Conservation (phyloP, 768 basidiomycete species). For the Podaxis sp. region DNA sequence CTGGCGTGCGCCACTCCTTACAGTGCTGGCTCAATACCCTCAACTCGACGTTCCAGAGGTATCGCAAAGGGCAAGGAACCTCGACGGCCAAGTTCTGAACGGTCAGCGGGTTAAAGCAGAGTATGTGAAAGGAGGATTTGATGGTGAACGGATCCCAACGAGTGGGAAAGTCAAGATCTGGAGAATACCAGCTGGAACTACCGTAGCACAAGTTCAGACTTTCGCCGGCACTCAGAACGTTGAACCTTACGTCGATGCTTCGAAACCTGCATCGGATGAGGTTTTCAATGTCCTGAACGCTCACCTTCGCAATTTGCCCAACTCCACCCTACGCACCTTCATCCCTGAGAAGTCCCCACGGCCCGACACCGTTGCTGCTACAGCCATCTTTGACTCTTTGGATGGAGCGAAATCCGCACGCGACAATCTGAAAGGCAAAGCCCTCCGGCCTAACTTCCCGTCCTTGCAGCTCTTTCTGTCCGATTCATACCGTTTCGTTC, state of each 20-base stretch:
- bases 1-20: slow-evolving; percentile 48
- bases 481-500: slow-evolving; percentile 49
- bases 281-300: slow-evolving; percentile 12
- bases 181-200: slow-evolving; percentile 6
- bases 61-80: slow-evolving; percentile 29
- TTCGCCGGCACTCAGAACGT: slow-evolving; percentile 8
- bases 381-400: slow-evolving; percentile 48
- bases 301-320: slow-evolving; percentile 8
- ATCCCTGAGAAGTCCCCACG: slow-evolving; percentile 8
- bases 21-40: slow-evolving; percentile 45
- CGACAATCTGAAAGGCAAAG: slow-evolving; percentile 32
- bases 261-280: background rate
- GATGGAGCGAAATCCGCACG: slow-evolving; percentile 44
- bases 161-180: slow-evolving; percentile 3
- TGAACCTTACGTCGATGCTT: background rate
- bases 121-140: slow-evolving; percentile 41
- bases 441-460: slow-evolving; percentile 30
- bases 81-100: slow-evolving; percentile 35
- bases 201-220: background rate
- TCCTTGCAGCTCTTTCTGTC: slow-evolving; percentile 42
- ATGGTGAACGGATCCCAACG: background rate
- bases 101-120: slow-evolving; percentile 47
- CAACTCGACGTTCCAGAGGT: slow-evolving; percentile 28
- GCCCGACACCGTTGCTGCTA: slow-evolving; percentile 23
- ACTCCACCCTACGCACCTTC: slow-evolving; percentile 2